Percentiles rank a stretch among this genome's conserved stretches.
phyloP scores from a whole-genome alignment of 1,139 yeast species.

The Blastobotrys malaysiensis region DNA sequence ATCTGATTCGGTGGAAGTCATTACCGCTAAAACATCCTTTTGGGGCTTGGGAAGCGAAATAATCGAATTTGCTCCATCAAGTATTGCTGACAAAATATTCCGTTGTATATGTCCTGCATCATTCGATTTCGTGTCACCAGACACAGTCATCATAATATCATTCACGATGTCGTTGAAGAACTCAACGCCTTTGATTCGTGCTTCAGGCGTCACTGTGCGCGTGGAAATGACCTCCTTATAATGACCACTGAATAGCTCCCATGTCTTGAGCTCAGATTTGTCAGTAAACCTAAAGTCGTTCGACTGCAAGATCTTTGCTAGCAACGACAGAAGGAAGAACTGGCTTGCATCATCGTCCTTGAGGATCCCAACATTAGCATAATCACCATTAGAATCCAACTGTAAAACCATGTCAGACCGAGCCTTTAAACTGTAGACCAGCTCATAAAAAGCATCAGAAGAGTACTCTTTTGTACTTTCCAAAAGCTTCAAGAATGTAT shows the following conservation, averaged over 20 bases:
- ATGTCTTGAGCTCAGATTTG: slow-evolving; percentile 30
- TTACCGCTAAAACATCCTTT: slow-evolving; percentile 19
- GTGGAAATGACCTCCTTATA: slow-evolving; percentile 43
- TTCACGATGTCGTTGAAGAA: slow-evolving; percentile 39
- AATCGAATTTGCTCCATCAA: slow-evolving; percentile 10
- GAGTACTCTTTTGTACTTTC: slow-evolving; percentile 14
- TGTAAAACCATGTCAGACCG: background rate
- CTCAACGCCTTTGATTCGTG: slow-evolving; percentile 44
- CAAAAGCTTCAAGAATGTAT: slow-evolving; percentile 51
- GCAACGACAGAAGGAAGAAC: background rate
- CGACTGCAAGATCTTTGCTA: background rate
- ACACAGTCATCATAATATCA: slow-evolving; percentile 5
- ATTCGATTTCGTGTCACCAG: slow-evolving; percentile 3
- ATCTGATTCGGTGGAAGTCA: slow-evolving; percentile 37
- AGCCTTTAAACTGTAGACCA: slow-evolving; percentile 19
- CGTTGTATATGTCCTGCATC: slow-evolving; percentile 12
- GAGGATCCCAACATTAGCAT: background rate
- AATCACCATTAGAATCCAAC: background rate
- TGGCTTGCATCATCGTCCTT: background rate
- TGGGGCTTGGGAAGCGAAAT: slow-evolving; percentile 17
- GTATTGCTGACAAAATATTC: slow-evolving; percentile 15
- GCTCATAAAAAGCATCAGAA: slow-evolving; percentile 42
- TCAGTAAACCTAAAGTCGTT: slow-evolving; percentile 49
- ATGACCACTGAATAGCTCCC: slow-evolving; percentile 44
- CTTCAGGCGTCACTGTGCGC: slow-evolving; percentile 37